Evolutionary conservation across 305 asterid species (phyloP), one percentile per base, ranked within the genome.

Genomic region (Striga hermonthica): DNA sequence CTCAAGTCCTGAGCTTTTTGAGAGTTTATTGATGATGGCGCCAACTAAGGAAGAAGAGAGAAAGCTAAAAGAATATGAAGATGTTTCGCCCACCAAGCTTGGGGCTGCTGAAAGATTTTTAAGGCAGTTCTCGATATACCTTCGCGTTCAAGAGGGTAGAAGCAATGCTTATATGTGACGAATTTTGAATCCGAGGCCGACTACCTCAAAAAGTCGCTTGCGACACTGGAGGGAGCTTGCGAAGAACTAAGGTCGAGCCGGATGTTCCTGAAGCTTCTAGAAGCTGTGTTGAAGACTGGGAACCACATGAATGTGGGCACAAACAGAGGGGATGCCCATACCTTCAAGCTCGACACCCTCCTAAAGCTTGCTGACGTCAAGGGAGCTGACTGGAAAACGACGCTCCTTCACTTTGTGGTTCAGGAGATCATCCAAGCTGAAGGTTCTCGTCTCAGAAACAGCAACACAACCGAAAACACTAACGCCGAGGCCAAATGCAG

Each of bases 11-110:
- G 98, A 93, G 57, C 95, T 93, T 72, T 95, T 93, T 7, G 97
- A 93, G 82, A 86, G 89, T 82, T 84, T 93, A 74, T 72, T 90
- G 84, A 90, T 84, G 82, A 90, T 93, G 98, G 89, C 89, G 74
- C 98, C 98, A 34, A 82, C 91, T 6, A 86, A 89, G 78, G 98
- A 92, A 76, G 98, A 89, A 66, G 96, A 92, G 82, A 80, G 91
- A 31, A 92, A 89, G 67, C 84, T 92, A 38, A 87, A 78, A 66
- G 96, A 83, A 22, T 85, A 80, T 69, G 79, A 77, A 75, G 98
- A 90, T 45, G 85, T 72, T 76, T 90, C 97, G 43, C 95, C 95
- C 9, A 10, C 78, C 70, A 90, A 86, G 83, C 95, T 90, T 57
- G 97, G 98, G 66, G 80, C 90, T 58, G 97, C 98, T 6, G 98